phyloP scores from a whole-genome alignment of 2,329 filamentous ascomycete species.

The Akanthomyces muscarius region DNA sequence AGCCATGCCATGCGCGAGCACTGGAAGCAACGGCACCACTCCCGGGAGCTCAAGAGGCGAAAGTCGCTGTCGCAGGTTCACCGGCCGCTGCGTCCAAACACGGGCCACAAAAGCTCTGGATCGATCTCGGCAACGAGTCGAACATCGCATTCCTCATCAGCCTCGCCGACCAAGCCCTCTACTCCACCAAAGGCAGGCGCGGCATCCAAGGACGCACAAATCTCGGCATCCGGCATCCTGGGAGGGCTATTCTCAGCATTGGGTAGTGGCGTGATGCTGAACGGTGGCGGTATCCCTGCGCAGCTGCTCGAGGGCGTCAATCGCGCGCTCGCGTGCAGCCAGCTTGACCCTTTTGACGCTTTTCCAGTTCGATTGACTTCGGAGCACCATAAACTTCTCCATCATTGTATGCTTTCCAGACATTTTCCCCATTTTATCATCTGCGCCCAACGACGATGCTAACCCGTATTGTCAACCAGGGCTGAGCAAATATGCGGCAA shows the following conservation, averaged over 20 bases:
- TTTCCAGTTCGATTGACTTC: not conserved
- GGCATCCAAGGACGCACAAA: not conserved
- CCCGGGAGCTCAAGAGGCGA: not conserved
- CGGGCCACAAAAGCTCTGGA: not conserved
- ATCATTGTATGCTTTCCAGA: not conserved
- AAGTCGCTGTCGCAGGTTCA: not conserved
- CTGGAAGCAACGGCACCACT: not conserved
- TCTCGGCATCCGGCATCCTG: not conserved
- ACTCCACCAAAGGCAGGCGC: not conserved
- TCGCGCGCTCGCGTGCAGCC: not conserved
- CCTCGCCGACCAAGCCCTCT: not conserved
- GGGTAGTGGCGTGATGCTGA: not conserved
- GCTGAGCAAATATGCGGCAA: constrained; percentile 21
- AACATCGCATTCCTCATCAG: not conserved
- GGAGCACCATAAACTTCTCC: constrained; percentile 1
- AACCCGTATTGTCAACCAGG: not conserved
- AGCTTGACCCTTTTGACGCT: not conserved
- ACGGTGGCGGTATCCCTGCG: not conserved
- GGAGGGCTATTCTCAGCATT: not conserved
- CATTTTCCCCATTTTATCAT: too few relatives aligned
- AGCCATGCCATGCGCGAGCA: constrained; percentile 6
- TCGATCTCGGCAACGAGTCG: not conserved
- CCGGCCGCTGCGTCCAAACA: not conserved
- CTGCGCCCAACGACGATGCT: not conserved
- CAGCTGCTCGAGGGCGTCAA: not conserved